phyloP scores from a whole-genome alignment of 2,329 filamentous ascomycete genomes.

The Grosmannia clavigera region DNA sequence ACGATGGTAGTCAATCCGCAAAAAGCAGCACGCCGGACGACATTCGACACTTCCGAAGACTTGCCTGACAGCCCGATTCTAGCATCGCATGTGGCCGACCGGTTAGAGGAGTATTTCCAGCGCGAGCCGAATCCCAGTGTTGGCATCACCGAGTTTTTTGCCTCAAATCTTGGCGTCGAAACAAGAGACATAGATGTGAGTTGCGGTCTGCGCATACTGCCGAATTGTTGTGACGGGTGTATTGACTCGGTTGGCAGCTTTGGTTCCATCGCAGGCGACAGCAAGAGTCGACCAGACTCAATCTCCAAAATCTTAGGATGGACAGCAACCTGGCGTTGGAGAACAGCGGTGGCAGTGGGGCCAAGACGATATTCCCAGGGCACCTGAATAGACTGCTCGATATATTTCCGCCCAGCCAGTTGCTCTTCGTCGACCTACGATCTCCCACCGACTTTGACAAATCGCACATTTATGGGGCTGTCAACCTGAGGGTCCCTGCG shows the following conservation, averaged over 20 bases:
- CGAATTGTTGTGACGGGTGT: neutral
- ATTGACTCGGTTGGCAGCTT: constrained; percentile 4
- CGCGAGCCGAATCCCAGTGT: constrained; percentile 34
- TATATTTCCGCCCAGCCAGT: constrained; percentile 32
- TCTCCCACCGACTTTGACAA: constrained; percentile 32
- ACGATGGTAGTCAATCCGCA: constrained; percentile 34
- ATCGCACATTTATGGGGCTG: constrained; percentile 38
- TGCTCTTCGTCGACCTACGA: constrained; percentile 38
- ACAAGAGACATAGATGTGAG: constrained; percentile 31
- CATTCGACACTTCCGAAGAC: constrained; percentile 21
- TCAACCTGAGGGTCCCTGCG: constrained; percentile 38
- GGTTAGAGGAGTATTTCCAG: constrained; percentile 41
- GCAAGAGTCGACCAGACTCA: constrained; percentile 31
- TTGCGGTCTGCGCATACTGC: neutral
- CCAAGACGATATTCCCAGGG: constrained; percentile 37
- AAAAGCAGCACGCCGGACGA: constrained; percentile 26
- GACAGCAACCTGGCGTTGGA: constrained; percentile 20
- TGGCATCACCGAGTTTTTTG: constrained; percentile 38
- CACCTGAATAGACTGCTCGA: constrained; percentile 38
- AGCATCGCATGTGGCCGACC: constrained; percentile 33
- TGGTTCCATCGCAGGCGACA: constrained; percentile 45
- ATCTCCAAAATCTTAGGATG: constrained; percentile 31
- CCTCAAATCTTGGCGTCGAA: constrained; percentile 41
- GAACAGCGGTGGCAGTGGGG: constrained; percentile 14
- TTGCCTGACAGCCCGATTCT: constrained; percentile 32